Evolutionary conservation across 2,329 filamentous ascomycete species (phyloP).

Genomic region (Colletotrichum spaethianum): DNA sequence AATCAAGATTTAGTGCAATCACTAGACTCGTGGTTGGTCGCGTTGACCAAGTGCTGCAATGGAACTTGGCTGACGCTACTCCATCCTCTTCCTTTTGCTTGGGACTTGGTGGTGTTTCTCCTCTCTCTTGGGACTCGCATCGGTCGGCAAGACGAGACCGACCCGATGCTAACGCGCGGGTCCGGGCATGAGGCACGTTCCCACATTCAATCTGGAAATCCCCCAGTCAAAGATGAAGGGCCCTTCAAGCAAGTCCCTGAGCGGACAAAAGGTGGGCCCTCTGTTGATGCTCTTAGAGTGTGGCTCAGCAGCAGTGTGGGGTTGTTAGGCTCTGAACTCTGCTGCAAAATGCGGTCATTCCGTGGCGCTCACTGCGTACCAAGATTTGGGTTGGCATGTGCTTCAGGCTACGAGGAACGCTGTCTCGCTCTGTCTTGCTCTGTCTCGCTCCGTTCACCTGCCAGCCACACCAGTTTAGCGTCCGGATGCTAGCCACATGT

Average conservation of each 20-base stretch:
- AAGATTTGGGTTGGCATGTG: constrained; percentile 4
- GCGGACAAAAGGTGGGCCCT: not conserved
- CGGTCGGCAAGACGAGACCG: constrained; percentile 33
- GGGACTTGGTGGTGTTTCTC: constrained; percentile 15
- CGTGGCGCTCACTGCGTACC: not conserved
- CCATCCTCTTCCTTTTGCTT: not conserved
- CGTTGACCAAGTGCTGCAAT: constrained; percentile 20
- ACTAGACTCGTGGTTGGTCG: not conserved
- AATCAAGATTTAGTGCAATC: constrained; percentile 11
- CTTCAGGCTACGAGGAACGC: not conserved
- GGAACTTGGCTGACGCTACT: constrained; percentile 33
- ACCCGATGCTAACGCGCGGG: constrained; percentile 24
- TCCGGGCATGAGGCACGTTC: constrained; percentile 28
- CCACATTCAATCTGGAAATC: constrained; percentile 28
- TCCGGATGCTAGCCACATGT: not conserved
- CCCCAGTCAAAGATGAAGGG: constrained; percentile 12
- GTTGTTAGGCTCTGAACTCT: constrained; percentile 6
- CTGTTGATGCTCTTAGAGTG: constrained; percentile 9
- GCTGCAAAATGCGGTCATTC: constrained; percentile 31
- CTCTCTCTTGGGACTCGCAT: constrained; percentile 30
- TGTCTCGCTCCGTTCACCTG: not conserved
- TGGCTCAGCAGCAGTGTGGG: constrained; percentile 29
- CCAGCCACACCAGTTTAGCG: constrained; percentile 14
- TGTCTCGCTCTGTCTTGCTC: not conserved
- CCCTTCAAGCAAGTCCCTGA: constrained; percentile 17